Evolutionary conservation across 345 rosid genomes (phyloP).

Genomic region (Hibiscus syriacus): DNA sequence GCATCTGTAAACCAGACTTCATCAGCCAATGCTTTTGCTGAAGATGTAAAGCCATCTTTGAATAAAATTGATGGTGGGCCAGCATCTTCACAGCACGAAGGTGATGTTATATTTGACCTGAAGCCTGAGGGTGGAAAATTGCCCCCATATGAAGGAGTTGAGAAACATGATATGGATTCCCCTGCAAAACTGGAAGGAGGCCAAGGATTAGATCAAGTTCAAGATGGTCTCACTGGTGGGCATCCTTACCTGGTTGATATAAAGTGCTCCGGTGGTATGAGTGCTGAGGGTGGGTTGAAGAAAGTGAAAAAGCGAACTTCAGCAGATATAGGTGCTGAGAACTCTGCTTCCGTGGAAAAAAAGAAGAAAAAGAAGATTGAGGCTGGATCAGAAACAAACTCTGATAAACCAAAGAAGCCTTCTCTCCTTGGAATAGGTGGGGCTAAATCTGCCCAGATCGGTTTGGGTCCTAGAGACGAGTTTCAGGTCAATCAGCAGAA

Average conservation of each 20-base stretch:
- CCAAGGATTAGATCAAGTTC: constrained; percentile 25
- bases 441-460: constrained; percentile 27
- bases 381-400: constrained; percentile 21
- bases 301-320: constrained; percentile 53
- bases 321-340: constrained; percentile 33
- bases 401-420: constrained; percentile 42
- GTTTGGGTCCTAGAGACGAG: constrained; percentile 29
- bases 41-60: constrained; percentile 24
- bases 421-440: constrained; percentile 38
- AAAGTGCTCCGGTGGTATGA: constrained; percentile 22
- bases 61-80: constrained; percentile 19
- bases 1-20: constrained; percentile 19
- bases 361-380: constrained; percentile 70
- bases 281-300: constrained; percentile 35
- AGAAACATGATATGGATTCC: constrained; percentile 25
- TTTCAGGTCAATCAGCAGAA: constrained; percentile 20
- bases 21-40: constrained; percentile 3
- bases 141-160: constrained; percentile 28
- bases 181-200: constrained; percentile 27
- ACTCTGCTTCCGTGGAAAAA: constrained; percentile 28
- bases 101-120: constrained; percentile 22
- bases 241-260: constrained; percentile 29
- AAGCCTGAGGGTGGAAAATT: constrained; percentile 27
- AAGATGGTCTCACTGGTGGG: constrained; percentile 18
- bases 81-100: constrained; percentile 21